Evolutionary conservation across 768 basidiomycete species (phyloP).

Genomic region (Boletus barrowsii): DNA sequence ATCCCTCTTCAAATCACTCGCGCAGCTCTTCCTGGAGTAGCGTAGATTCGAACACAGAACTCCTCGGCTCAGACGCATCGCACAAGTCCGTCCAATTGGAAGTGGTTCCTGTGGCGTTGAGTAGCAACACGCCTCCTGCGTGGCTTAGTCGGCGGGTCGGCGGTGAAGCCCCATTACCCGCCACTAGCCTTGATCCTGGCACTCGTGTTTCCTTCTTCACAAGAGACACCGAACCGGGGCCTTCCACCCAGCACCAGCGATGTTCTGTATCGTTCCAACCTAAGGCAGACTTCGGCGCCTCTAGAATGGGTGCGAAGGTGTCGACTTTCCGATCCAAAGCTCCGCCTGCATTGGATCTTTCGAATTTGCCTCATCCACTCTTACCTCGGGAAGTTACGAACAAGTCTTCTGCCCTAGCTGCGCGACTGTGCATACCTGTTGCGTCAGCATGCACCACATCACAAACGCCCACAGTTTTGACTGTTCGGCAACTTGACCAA

Average conservation of each 20-base stretch:
- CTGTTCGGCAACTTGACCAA: slow-evolving; percentile 7
- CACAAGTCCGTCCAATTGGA: slow-evolving; percentile 3
- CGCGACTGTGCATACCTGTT: slow-evolving; percentile 8
- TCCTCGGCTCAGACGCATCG: slow-evolving; percentile 8
- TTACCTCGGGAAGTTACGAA: background rate
- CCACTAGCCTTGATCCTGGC: background rate
- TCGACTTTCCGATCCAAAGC: slow-evolving; percentile 5
- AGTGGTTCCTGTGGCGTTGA: background rate
- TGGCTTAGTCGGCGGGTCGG: slow-evolving; percentile 13
- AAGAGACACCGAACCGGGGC: background rate
- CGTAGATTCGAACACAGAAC: slow-evolving; percentile 15
- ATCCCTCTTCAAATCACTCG: slow-evolving; percentile 4
- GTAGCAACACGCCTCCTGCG: slow-evolving; percentile 1
- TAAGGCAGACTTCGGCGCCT: background rate
- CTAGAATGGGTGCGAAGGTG: background rate
- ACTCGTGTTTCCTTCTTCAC: background rate
- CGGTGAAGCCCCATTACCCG: background rate
- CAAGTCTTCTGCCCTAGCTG: slow-evolving; percentile 10
- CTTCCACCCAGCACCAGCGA: background rate
- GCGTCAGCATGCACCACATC: background rate
- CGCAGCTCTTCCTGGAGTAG: slow-evolving; percentile 16
- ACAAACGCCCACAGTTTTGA: background rate
- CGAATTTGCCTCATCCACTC: background rate
- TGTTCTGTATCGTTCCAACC: background rate
- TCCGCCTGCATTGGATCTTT: slow-evolving; percentile 6